phyloP scores from a whole-genome alignment of 2,329 filamentous ascomycete genomes.

The Exophiala aquamarina region DNA sequence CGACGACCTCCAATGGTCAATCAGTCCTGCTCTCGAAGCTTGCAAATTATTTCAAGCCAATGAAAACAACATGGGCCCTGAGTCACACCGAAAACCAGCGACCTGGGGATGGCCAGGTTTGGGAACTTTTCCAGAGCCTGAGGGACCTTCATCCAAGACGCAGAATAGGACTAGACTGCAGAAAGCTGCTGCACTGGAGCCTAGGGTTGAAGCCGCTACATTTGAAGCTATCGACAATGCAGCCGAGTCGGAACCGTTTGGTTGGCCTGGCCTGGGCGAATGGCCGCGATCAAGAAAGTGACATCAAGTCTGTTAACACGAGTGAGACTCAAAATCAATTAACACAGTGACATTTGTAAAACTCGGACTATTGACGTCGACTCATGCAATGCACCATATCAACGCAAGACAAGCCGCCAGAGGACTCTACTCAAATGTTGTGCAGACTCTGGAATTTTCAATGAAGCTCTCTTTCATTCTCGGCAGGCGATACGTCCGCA shows the following conservation, averaged over 20 bases:
- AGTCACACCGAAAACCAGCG: constrained; percentile 11
- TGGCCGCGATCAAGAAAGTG: constrained; percentile 3
- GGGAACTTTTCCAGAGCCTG: constrained; percentile 1
- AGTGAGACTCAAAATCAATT: too few species aligned
- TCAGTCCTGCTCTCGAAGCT: constrained; percentile 21
- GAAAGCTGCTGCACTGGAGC: constrained; percentile 4
- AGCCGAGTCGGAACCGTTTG: constrained; percentile 15
- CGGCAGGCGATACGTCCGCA: too few species aligned
- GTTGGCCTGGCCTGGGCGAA: constrained; percentile 21
- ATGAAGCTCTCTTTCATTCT: too few species aligned
- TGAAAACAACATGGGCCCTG: constrained; percentile 22
- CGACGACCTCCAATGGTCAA: constrained; percentile 4
- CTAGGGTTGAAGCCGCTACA: constrained; percentile 14
- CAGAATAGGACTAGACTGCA: neutral
- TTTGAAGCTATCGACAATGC: constrained; percentile 19
- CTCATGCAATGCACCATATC: neutral
- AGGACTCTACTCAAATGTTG: too few species aligned
- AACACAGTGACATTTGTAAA: neutral
- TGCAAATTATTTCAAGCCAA: constrained; percentile 14
- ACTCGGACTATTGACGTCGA: neutral
- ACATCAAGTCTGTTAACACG: neutral
- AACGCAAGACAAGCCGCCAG: neutral
- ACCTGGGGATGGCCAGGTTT: constrained; percentile 19
- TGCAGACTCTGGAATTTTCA: too few species aligned
- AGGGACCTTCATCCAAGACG: neutral